Evolutionary conservation across 768 basidiomycete species (phyloP), one percentile per base, ranked within the genome.

Genomic region (Amanita phalloides): DNA sequence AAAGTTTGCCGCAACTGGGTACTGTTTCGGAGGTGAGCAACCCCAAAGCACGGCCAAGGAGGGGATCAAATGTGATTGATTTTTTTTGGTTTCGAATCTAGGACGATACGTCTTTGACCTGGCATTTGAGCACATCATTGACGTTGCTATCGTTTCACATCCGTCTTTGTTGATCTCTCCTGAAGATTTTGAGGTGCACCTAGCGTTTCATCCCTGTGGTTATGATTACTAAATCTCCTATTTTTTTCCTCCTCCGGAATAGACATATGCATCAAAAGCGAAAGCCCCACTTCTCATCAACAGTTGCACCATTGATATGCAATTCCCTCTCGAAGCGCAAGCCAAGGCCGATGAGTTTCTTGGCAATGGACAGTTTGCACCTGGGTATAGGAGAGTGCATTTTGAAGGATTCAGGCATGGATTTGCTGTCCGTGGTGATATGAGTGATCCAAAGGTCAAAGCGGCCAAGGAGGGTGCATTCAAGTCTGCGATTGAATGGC

Each of bases 271-370:
- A 42, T 50, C 58, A 2, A 56, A 45, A 9, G 68, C 81, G 28
- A 73, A 73, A 43, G 72, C 72, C 1, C 81, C 84, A 20, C 69
- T 86, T 25, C 72, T 88, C 36, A 81, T 86, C 66, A 85, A 85
- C 69, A 78, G 76, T 39, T 84, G 84, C 65, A 70, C 74, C 25
- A 38, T 61, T 26, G 82, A 85, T 61, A 2, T 33, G 4, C 63
- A 64, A 58, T 86, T 84, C 71, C 76, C 79, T 5, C 43, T 36
- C 1, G 73, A 75, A 37, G 47, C 68, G 3, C 72, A 75, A 50
- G 63, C 59, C 1, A 54, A 68, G 46, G 78, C 79, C 1, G 79
- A 81, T 49, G 59, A 67, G 45, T 67, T 84, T 37, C 61, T 84
- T 10, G 76, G 71, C 0, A 66, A 66, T 14, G 69, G 68, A 0